phyloP scores from a whole-genome alignment of 139 green algal species.

The Dunaliella primolecta region DNA sequence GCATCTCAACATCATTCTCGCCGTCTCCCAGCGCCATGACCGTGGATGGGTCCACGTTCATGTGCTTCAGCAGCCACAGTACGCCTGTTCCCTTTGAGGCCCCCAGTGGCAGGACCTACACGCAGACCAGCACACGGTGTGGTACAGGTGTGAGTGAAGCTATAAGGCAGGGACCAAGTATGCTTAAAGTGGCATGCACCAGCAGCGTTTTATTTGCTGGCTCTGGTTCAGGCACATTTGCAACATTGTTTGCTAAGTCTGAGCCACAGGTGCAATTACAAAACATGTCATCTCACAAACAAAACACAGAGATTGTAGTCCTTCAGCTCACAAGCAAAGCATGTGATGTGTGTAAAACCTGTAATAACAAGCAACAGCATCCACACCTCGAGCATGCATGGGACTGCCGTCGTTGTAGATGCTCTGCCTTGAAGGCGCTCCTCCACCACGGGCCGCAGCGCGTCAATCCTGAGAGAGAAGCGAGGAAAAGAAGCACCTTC shows the following conservation, averaged over 20 bases:
- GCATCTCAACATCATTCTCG: constrained; percentile 91
- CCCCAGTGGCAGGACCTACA: constrained; percentile 29
- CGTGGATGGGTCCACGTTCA: constrained; percentile 34
- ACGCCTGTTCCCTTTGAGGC: constrained; percentile 69
- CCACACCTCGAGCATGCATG: constrained; percentile 82
- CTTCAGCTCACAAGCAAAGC: no score
- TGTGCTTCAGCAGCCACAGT: constrained; percentile 42
- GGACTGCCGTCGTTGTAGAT: constrained; percentile 65
- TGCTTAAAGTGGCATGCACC: no score
- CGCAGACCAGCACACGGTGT: no score
- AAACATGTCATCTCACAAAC: no score
- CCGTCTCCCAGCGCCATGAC: constrained; percentile 85
- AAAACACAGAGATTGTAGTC: no score
- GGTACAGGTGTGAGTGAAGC: no score
- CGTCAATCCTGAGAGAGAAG: constrained; percentile 44
- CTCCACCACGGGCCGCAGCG: constrained; percentile 35
- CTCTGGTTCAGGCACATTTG: no score
- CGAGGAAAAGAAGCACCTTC: no score
- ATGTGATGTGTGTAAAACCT: neutral
- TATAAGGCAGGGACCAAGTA: neutral
- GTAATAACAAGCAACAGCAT: no score
- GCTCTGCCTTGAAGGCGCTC: constrained; percentile 37
- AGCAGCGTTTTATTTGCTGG: no score
- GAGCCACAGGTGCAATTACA: no score
- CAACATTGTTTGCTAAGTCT: no score